A percentile compares a stretch with the other conserved stretches of the same genome.
phyloP scores from a whole-genome alignment of 805 yeast genomes.

The Sugiyamaella boreocaroliniensis region DNA sequence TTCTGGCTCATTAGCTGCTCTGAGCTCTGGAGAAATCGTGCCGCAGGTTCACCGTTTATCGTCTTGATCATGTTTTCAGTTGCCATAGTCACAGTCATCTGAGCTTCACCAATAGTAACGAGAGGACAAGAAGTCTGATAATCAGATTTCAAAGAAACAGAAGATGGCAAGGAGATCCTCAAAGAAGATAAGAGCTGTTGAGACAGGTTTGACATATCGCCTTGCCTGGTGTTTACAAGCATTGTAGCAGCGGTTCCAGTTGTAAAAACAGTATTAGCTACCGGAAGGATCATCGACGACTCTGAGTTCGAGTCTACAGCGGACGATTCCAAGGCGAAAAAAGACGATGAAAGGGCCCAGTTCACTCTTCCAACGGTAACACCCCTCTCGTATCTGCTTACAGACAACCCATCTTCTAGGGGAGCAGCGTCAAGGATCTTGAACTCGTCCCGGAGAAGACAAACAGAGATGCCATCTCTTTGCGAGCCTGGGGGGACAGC shows the following conservation, averaged over 20 bases:
- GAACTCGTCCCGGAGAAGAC: constrained; percentile 16
- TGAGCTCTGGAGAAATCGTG: constrained; percentile 43
- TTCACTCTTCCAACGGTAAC: constrained; percentile 13
- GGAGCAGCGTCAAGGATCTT: constrained; percentile 19
- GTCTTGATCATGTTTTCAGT: constrained; percentile 55
- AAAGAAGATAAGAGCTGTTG: constrained; percentile 5
- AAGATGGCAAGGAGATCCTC: background rate
- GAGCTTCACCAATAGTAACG: constrained; percentile 16
- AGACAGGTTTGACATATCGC: background rate
- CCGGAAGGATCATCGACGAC: constrained; percentile 15
- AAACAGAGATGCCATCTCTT: constrained; percentile 26
- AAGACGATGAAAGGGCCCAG: constrained; percentile 12
- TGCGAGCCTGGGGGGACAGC: constrained; percentile 29
- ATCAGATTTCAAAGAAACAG: background rate
- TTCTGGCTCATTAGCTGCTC: constrained; percentile 13
- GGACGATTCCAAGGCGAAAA: constrained; percentile 4
- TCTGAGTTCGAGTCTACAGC: background rate
- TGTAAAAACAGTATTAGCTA: constrained; percentile 30
- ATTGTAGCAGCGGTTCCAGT: constrained; percentile 22
- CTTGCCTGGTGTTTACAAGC: background rate
- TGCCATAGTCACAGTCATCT: constrained; percentile 41
- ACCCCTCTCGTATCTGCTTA: constrained; percentile 8
- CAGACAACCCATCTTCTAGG: constrained; percentile 4
- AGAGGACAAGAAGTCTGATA: constrained; percentile 10
- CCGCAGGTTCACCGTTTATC: constrained; percentile 51